These are phyloP conservation scores for Medicago arabica DNA, from an alignment of 306 rosid genomes.

Conservation along the genomic window DNA sequence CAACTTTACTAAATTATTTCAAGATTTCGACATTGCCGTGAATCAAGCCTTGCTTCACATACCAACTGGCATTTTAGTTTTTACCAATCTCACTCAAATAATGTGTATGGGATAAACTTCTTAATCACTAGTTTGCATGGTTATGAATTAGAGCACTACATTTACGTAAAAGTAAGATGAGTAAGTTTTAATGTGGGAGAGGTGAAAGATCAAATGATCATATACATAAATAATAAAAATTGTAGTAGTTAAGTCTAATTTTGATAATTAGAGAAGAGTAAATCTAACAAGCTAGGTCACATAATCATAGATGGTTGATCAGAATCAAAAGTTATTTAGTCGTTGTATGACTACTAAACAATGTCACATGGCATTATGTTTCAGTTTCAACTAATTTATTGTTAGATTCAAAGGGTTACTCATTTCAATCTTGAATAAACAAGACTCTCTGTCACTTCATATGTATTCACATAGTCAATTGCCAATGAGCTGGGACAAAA, in stretches of 20 bases:
- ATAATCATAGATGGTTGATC: too few relatives aligned
- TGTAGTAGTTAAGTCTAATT: too few relatives aligned
- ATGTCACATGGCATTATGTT: too few relatives aligned
- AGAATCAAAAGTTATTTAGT: too few relatives aligned
- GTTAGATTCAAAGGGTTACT: too few relatives aligned
- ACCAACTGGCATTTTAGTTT: conserved; percentile 17
- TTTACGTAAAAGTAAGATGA: not conserved
- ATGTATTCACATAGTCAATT: too few relatives aligned
- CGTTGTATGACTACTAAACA: too few relatives aligned
- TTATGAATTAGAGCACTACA: not conserved
- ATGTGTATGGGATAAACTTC: not conserved
- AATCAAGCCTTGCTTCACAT: conserved; percentile 32
- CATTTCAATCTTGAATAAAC: too few relatives aligned
- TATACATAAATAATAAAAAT: not conserved
- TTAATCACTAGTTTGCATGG: not conserved
- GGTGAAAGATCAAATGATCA: not conserved
- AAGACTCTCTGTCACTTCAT: too few relatives aligned
- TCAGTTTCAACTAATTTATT: too few relatives aligned
- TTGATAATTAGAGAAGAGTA: not conserved
- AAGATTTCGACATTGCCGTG: conserved; percentile 48
- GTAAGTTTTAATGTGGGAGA: not conserved
- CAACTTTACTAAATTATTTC: conserved; percentile 44
- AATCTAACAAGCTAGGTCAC: not conserved
- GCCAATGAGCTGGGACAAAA: too few relatives aligned
- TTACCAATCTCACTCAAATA: conserved; percentile 35